Conservation (phyloP, 2,329 filamentous ascomycete species). For the Alternaria brassicae region DNA sequence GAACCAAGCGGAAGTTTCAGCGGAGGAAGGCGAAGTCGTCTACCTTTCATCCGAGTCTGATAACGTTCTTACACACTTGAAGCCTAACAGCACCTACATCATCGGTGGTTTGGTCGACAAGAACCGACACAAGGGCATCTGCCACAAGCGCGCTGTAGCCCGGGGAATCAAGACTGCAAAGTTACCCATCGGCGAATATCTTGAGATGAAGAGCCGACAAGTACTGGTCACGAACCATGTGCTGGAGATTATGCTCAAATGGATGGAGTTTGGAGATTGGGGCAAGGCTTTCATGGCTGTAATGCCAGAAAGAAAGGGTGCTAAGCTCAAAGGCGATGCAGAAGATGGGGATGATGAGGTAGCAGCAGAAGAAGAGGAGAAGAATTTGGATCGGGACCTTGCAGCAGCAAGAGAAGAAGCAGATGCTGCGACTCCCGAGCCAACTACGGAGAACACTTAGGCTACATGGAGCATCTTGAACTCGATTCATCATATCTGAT, state of each 20-base stretch:
- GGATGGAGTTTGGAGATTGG: slow-evolving; percentile 92
- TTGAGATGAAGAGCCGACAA: slow-evolving; percentile 85
- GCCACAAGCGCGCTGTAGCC: slow-evolving; percentile 79
- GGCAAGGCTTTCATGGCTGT: slow-evolving; percentile 85
- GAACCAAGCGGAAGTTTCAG: slow-evolving; percentile 17
- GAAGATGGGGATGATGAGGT: slow-evolving; percentile 24
- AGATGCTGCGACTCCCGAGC: slow-evolving; percentile 1
- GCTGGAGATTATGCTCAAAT: slow-evolving; percentile 93
- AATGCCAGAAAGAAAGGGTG: slow-evolving; percentile 90
- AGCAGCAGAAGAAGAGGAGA: slow-evolving; percentile 14
- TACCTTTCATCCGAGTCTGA: slow-evolving; percentile 94
- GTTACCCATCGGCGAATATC: slow-evolving; percentile 92
- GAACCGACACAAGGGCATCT: slow-evolving; percentile 94
- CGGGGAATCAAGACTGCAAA: slow-evolving; percentile 85
- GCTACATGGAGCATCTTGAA: background rate
- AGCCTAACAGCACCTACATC: slow-evolving; percentile 89
- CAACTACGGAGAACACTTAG: slow-evolving; percentile 1
- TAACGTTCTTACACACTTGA: slow-evolving; percentile 79
- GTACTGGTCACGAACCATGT: slow-evolving; percentile 96
- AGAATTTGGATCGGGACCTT: slow-evolving; percentile 6
- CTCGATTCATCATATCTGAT: background rate
- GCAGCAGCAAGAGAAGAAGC: slow-evolving; percentile 11
- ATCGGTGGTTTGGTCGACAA: slow-evolving; percentile 95
- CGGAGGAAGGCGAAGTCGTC: slow-evolving; percentile 67
- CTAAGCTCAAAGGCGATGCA: slow-evolving; percentile 62